Evolutionary conservation across 352 stramenopile genomes (phyloP), one percentile per base, ranked within the genome.

Genomic region (Pilasporangium apinafurcum): DNA sequence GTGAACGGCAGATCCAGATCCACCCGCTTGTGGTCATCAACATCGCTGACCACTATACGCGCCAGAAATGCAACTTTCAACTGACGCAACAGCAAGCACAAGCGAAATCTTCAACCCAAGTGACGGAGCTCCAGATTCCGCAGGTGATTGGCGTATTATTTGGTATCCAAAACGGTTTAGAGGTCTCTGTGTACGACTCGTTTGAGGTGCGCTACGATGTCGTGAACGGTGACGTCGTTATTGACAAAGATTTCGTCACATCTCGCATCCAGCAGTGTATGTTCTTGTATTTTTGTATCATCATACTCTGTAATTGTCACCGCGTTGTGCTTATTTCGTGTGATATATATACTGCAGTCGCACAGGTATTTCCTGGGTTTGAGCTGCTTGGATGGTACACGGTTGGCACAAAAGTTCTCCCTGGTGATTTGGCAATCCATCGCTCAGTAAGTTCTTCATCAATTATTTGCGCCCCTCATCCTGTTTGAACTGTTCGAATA

Each of bases 31-130:
- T 96, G 27, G 80, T 98, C 57, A 92, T 98, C 47, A 95, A 96
- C 61, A 86, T 98, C 46, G 86, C 87, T 1, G 94, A 98, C 64
- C 94, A 98, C 64, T 96, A 94, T 56, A 98, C 94, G 40, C 86
- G 92, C 24, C 68, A 83, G 57, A 73, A 81, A 45, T 71, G 68
- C 53, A 70, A 74, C 42, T 72, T 67, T 51, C 65, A 74, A 51
- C 48, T 69, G 37, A 38, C 41, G 17, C 45, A 55, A 28, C 16
- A 37, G 20, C 33, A 45, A 26, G 24, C 41, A n/a, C 16, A 38
- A 16, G 54, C 53, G 59, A n/a, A n/a, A n/a, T n/a, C n/a, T n/a
- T n/a, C n/a, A n/a, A n/a, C n/a, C n/a, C n/a, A n/a, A n/a, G n/a
- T n/a, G n/a, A n/a, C n/a, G n/a, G 33, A 68, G 59, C 57, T 76